Conservation (phyloP, 768 basidiomycete genomes). For the Crucibulum laeve region DNA sequence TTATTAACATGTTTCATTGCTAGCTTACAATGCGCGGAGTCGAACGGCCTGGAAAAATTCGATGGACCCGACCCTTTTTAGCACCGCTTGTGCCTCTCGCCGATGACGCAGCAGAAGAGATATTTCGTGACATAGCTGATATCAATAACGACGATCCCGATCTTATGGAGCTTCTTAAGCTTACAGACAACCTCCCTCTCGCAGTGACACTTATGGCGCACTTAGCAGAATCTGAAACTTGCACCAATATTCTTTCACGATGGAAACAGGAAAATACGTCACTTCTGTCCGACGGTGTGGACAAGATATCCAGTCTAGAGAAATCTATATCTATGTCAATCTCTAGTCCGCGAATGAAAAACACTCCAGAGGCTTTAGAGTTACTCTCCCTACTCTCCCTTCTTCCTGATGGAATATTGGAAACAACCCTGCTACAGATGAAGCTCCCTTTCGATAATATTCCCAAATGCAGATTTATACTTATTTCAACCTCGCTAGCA, state of each 20-base stretch:
- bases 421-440: neutral
- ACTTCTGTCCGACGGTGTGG: neutral
- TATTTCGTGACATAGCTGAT: neutral
- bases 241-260: neutral
- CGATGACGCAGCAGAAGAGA: neutral
- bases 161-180: neutral
- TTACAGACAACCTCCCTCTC: neutral
- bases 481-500: neutral
- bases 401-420: neutral
- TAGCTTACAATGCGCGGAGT: neutral
- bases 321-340: neutral
- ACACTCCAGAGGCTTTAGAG: neutral
- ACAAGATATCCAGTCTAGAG: neutral
- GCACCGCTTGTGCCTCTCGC: neutral
- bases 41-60: neutral
- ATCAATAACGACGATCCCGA: neutral
- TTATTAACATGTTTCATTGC: neutral
- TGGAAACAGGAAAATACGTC: neutral
- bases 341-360: neutral
- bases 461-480: neutral
- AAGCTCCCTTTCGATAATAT: neutral
- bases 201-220: neutral
- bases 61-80: neutral
- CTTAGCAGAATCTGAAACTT: neutral
- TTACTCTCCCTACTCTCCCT: neutral